A percentile compares a stretch with the other conserved stretches of the same genome.
These are phyloP conservation scores for Nicotiana noctiflora DNA, from an alignment of 257 asterid genomes.

Conservation along the genomic window DNA sequence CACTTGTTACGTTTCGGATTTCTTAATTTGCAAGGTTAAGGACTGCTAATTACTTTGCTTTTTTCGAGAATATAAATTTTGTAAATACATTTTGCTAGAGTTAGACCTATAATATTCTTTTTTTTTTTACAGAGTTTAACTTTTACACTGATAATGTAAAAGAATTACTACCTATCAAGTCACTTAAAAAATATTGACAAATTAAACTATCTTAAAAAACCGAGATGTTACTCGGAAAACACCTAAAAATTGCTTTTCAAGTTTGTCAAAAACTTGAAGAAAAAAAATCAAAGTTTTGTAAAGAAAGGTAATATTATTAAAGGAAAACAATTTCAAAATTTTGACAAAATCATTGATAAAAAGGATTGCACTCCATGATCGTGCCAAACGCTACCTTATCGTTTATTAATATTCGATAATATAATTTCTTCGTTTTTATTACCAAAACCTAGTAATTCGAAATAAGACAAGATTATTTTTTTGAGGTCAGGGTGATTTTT, in stretches of 20 bases:
- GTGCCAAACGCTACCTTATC: not conserved
- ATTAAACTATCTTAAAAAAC: not conserved
- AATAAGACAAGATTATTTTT: not conserved
- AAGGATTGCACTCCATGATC: not conserved
- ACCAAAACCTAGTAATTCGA: too few relatives aligned
- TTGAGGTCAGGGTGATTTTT: not conserved
- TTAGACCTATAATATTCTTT: too few relatives aligned
- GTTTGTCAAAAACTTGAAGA: not conserved
- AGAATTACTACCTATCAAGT: not conserved
- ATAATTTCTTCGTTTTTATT: too few relatives aligned
- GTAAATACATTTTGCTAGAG: too few relatives aligned
- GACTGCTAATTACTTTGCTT: not conserved
- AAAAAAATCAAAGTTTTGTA: not conserved
- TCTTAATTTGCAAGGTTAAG: not conserved
- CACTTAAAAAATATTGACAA: too few relatives aligned
- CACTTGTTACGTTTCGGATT: not conserved
- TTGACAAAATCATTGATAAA: not conserved
- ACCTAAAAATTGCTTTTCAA: not conserved
- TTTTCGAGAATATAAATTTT: too few relatives aligned
- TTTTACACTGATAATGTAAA: too few relatives aligned
- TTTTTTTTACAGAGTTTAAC: too few relatives aligned
- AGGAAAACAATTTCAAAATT: not conserved
- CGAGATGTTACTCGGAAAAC: not conserved
- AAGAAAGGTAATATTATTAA: not conserved
- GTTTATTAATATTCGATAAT: too few relatives aligned